Base-by-base conservation (phyloP, 2,329 filamentous ascomycete genomes). In the Hymenoscyphus infarciens region DNA sequence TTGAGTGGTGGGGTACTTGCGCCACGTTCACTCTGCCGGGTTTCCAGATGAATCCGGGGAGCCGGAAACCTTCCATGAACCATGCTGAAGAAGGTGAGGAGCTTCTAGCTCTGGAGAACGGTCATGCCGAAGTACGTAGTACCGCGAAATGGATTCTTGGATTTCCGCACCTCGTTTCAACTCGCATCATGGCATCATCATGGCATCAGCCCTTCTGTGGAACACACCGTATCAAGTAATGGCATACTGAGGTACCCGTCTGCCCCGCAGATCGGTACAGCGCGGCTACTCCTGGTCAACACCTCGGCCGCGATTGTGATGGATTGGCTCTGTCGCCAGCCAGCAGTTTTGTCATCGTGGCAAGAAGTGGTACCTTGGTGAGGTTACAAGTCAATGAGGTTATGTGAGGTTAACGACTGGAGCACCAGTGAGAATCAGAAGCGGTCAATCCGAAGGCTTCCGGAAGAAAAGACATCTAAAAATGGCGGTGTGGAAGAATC, bases 11-110 rank as follows among this genome's bases (percentile, higher is more conserved):
- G 42, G 42, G 42, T 49, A 49, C 19, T 19, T 38, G 42, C 61
- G 61, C 61, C 61, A 62, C 61, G 38, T 55, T 33, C 60, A 7
- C 29, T 38, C 27, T 54, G 61, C 57, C 60, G 62, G 59, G 42
- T 49, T 49, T 49, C 42, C n/a, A 49, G n/a, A 11, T 19, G 6
- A 49, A 22, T 49, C 61, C 58, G 61, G 60, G 59, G 52, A 55
- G 39, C 58, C 63, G 59, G 63, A 62, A 62, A 27, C 25, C 60
- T 61, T 65, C 63, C 61, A 61, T 25, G 57, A 67, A 58, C 63
- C 65, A 38, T 65, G 63, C 38, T 19, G 45, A 35, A 61, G 58
- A 63, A 61, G 31, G 35, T 62, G 49, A 35, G 39, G 13, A 55
- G 52, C 29, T 55, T 49, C 42, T 49, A 49, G 42, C 42, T 49